phyloP scores from a whole-genome alignment of 352 stramenopile species.

The Pythium scleroteichum region DNA sequence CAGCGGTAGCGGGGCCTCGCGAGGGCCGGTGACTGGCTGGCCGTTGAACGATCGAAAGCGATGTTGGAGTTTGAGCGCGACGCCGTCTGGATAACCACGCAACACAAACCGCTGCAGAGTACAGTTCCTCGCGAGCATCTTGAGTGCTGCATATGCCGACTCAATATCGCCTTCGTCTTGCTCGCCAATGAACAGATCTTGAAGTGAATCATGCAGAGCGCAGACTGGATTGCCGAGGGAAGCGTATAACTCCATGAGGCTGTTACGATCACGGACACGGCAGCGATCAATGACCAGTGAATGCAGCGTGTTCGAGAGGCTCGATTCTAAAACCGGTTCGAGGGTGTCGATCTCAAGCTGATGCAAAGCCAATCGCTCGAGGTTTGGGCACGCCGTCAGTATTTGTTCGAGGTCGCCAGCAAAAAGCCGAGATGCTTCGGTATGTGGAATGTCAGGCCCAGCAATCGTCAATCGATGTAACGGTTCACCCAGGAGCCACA shows the following conservation, averaged over 20 bases:
- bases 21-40: neutral
- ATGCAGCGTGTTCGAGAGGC: neutral
- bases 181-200: slow-evolving; percentile 13
- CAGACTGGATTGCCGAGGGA: slow-evolving; percentile 2
- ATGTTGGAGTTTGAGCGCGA: slow-evolving; percentile 1
- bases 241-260: slow-evolving; percentile 5
- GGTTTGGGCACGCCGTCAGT: slow-evolving; percentile 7
- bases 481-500: slow-evolving; percentile 14
- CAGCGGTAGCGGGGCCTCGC: neutral
- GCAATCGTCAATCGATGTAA: neutral
- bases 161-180: neutral
- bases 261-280: neutral
- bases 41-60: neutral
- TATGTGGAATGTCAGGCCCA: neutral
- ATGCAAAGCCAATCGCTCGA: slow-evolving; percentile 6
- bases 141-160: neutral
- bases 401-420: slow-evolving; percentile 3
- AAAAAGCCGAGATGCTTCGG: neutral
- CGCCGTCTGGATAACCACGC: neutral
- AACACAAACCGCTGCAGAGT: slow-evolving; percentile 15
- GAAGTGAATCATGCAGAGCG: slow-evolving; percentile 2
- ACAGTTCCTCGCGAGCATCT: slow-evolving; percentile 12
- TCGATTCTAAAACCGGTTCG: slow-evolving; percentile 5
- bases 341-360: slow-evolving; percentile 5
- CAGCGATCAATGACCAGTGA: slow-evolving; percentile 9